Base-by-base conservation (phyloP, 257 asterid genomes). In the Solanum acaule region DNA sequence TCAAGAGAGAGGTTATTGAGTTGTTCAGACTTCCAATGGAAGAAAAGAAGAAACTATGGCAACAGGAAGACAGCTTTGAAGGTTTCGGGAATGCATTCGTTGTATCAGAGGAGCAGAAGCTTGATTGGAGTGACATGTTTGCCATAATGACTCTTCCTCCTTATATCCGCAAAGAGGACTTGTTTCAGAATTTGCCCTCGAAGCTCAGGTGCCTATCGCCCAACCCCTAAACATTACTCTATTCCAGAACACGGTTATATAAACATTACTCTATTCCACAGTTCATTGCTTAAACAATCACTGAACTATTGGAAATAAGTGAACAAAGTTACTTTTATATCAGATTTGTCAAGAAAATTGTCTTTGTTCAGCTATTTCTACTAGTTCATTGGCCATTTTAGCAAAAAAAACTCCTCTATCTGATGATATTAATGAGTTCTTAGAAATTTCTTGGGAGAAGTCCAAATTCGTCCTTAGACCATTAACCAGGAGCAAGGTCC, bases 51-150 rank as follows among this genome's bases (percentile, higher is more conserved):
- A n/a, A n/a, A n/a, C n/a, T n/a, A n/a, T n/a, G n/a, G n/a, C n/a
- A n/a, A n/a, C n/a, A n/a, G n/a, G n/a, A n/a, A n/a, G n/a, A n/a
- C n/a, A n/a, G n/a, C n/a, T n/a, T n/a, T n/a, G n/a, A n/a, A n/a
- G n/a, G n/a, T n/a, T n/a, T 33, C 0, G 73, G 73, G 73, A 2
- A 12, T 25, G 4, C 10, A 25, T 67, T 67, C 1, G 73, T 67
- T 67, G 73, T 25, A 12, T 27, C 73, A 1, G 73, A 67, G 20
- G 22, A 27, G 35, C 73, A 67, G 73, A 67, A 93, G 90, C 95
- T 94, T 46, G 96, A 94, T 72, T 94, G 96, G 95, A 84, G 91
- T 11, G 96, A 93, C 88, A 93, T 92, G 92, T 93, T 93, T 89
- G 92, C 56, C 90, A 76, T 92, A 29, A 86, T 91, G 34, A 93